Base-by-base conservation (phyloP, 1,139 yeast genomes). In the Taiozyma onychis region DNA sequence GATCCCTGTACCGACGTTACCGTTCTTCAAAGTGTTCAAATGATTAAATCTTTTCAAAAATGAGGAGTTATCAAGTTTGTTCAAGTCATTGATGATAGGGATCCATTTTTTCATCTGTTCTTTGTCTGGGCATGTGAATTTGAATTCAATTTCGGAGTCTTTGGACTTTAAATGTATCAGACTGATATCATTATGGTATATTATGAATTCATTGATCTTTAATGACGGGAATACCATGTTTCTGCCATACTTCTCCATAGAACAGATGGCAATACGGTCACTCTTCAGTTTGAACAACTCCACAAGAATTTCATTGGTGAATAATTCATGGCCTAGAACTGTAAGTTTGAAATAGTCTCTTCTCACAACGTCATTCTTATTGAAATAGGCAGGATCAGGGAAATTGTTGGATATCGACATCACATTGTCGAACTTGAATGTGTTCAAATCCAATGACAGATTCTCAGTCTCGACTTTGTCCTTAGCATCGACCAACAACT, bases 211-310 rank as follows among this genome's bases (percentile, higher is more conserved):
- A 9, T 58, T 51, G 7, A 54, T 47, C 41, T 62, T 62, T 28
- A 73, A 51, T 14, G 69, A 68, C 22, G 75, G 72, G 50, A 71
- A 71, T 49, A 72, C 44, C 42, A 73, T 50, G 10, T 66, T 57
- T 47, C 70, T 62, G 3, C 69, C 70, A 27, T 59, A 51, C 1
- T 51, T 32, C 34, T 61, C 60, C 14, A 66, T 57, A 2, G 59
- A 55, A 44, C 69, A 66, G 16, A 67, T 48, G 1, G 68, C 70
- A 6, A 67, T 21, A 8, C 50, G 49, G 22, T 53, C 46, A 39
- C 52, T 51, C 27, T 48, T 46, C 39, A 61, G 32, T 6, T 51
- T 48, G 45, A 61, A 55, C 14, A 61, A 44, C 43, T 59, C 63
- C 22, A 56, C 54, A 2, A 59, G 45, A 1, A 48, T 35, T 9